Base-by-base conservation (phyloP, 2,329 filamentous ascomycete species). In the Xylariaceae sp. region DNA sequence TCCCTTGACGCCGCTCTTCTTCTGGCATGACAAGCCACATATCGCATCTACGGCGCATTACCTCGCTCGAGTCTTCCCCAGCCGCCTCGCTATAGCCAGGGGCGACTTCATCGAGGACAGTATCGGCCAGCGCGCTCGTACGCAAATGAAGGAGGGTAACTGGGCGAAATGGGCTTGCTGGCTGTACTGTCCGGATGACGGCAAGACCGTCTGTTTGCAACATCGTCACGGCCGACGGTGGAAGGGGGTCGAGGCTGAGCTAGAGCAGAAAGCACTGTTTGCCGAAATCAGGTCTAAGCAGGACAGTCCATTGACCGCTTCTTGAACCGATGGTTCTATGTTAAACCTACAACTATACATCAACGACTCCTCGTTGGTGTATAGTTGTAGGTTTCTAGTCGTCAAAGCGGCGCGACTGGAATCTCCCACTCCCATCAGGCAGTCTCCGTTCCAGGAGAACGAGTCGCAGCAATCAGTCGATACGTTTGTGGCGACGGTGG, bases 21-120 rank as follows among this genome's bases (percentile, higher is more conserved):
- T 81, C 61, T 82, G 79, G 79, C 78, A 81, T 53, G 79, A 82
- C 56, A 82, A 82, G 60, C 78, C 79, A 0, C 79, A 82, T 53
- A 56, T 82, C 2, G 78, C 75, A 1, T 74, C 72, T 3, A 74
- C 71, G 0, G 60, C 67, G 1, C 79, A 82, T 59, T 82, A 82
- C 53, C 69, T 81, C 0, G 61, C 67, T 0, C 70, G 73, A 0
- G 73, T 81, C 1, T 82, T 81, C 47, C 73, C 78, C 0, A 74
- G 70, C 0, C 71, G 78, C 1, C 62, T 80, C 12, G 76, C 79
- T 1, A 73, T 82, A 59, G 66, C 73, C 3, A 69, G 79, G 0
- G 79, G 79, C 0, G 76, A 74, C 5, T 82, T 82, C 59, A 81
- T 82, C 51, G 79, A 82, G 64, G 79, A 82, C 55, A 77, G 75